Conservation (phyloP, 805 yeast genomes). For the Metschnikowia continentalis region DNA sequence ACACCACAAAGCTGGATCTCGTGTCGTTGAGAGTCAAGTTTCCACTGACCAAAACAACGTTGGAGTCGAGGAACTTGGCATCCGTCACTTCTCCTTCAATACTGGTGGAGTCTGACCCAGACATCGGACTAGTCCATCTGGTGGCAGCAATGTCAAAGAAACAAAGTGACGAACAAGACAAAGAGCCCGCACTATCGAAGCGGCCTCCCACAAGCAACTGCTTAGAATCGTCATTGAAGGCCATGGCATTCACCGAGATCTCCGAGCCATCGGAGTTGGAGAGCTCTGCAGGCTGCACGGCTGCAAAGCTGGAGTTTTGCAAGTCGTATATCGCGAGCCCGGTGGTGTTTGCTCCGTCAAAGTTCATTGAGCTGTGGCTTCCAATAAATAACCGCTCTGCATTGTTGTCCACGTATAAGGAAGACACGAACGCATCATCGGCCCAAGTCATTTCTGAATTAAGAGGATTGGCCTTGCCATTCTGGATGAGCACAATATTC, state of each 20-base stretch:
- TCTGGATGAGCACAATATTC: conserved; percentile 30
- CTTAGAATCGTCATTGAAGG: conserved; percentile 27
- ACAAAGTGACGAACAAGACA: conserved; percentile 62
- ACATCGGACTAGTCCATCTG: conserved; percentile 50
- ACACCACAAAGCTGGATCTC: conserved; percentile 45
- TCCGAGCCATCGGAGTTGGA: conserved; percentile 42
- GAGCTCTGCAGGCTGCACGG: conserved; percentile 48
- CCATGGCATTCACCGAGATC: conserved; percentile 33
- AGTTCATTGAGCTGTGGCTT: conserved; percentile 33
- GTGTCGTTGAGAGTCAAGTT: conserved; percentile 41
- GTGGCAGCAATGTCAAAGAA: conserved; percentile 52
- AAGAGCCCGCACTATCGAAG: conserved; percentile 55
- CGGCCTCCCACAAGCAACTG: conserved; percentile 68
- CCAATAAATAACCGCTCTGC: conserved; percentile 42
- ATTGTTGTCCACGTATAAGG: conserved; percentile 35
- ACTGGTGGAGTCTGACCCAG: conserved; percentile 19
- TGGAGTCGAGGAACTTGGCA: conserved; percentile 43
- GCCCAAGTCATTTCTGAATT: conserved; percentile 25
- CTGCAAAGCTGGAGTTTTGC: conserved; percentile 34
- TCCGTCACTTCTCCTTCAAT: conserved; percentile 47
- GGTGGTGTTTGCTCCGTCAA: conserved; percentile 20
- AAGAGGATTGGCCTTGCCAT: conserved; percentile 18
- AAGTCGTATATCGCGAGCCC: conserved; percentile 57
- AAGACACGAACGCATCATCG: conserved; percentile 21
- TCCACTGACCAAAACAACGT: conserved; percentile 47